Percentiles rank a stretch among this genome's conserved stretches.
phyloP scores from a whole-genome alignment of 2,329 filamentous ascomycete species.

The Cercospora sp. region DNA sequence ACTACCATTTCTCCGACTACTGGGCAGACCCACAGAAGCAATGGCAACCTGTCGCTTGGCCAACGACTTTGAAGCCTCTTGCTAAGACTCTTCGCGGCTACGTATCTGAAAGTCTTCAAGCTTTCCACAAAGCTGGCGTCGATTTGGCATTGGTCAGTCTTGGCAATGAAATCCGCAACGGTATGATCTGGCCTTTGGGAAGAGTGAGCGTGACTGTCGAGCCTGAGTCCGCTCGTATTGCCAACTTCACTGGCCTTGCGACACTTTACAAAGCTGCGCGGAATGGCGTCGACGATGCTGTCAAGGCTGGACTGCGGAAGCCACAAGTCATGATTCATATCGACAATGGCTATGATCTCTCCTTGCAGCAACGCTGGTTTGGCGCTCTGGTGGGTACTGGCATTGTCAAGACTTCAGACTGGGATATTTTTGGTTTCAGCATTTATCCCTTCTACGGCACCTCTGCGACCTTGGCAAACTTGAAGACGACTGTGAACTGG shows the following conservation, averaged over 20 bases:
- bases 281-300: constrained; percentile 37
- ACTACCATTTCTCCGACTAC: constrained; percentile 37
- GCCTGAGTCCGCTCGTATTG: constrained; percentile 35
- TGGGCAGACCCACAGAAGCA: constrained; percentile 44
- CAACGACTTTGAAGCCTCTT: constrained; percentile 36
- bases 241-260: constrained; percentile 40
- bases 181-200: constrained; percentile 43
- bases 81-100: constrained; percentile 38
- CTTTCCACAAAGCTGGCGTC: constrained; percentile 44
- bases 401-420: constrained; percentile 32
- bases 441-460: constrained; percentile 40
- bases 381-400: constrained; percentile 33
- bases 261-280: constrained; percentile 36
- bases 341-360: constrained; percentile 39
- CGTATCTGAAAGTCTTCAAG: constrained; percentile 41
- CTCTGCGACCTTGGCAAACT: constrained; percentile 33
- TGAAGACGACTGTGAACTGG: constrained; percentile 31
- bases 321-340: constrained; percentile 41
- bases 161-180: constrained; percentile 44
- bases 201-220: constrained; percentile 40
- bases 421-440: constrained; percentile 36
- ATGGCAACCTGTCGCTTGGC: constrained; percentile 39
- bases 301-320: constrained; percentile 33
- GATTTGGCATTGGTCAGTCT: constrained; percentile 45
- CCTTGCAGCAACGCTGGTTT: constrained; percentile 38